Evolutionary conservation across 306 rosid species (phyloP), one percentile per base, ranked within the genome.

Genomic region (Arachis stenosperma): DNA sequence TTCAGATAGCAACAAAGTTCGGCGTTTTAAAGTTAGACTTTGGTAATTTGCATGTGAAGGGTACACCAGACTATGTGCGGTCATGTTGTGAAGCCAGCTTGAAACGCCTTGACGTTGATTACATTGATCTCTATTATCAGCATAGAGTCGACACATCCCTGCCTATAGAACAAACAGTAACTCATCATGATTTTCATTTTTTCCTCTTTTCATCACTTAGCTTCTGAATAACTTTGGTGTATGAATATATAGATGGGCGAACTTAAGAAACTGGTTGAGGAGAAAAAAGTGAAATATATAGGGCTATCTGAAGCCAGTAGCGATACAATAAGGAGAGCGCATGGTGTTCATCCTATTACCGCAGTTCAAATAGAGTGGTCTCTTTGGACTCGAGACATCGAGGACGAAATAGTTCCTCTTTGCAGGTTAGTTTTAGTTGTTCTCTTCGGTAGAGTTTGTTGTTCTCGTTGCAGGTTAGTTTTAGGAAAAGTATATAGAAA

Each of bases 341-440:
- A 92, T 78, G 92, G 87, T 2, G 89, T 89, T 79, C 98, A 89
- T 81, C 96, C 93, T 3, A 77, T 92, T 73, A 86, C 93, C 0
- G 96, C 93, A 7, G 6, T 92, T 10, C 98, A 89, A 69, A 86
- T 86, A 74, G 96, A 92, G 75, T 92, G 92, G 92, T 92, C 98
- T 3, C 78, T 92, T 0, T 92, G 96, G 93, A 75, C 85, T 44
- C 94, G 98, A 33, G 98, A 92, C 17, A 75, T 92, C 14, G 93
- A 92, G 67, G 89, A 88, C 0, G 93, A 78, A 75, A 81, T 89
- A 33, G 27, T 92, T 71, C 98, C 93, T 7, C 86, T 89, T 6
- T 92, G 96, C 86, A 84, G 88, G 98, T 92, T 52, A 50, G 37
- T 63, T 55, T 52, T n/a, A 40, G 13, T 77, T 76, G 62, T 22